Percentiles rank a stretch among this genome's conserved stretches.
Evolutionary conservation across 306 rosid genomes (phyloP).

Genomic region (Medicago ruthenica): DNA sequence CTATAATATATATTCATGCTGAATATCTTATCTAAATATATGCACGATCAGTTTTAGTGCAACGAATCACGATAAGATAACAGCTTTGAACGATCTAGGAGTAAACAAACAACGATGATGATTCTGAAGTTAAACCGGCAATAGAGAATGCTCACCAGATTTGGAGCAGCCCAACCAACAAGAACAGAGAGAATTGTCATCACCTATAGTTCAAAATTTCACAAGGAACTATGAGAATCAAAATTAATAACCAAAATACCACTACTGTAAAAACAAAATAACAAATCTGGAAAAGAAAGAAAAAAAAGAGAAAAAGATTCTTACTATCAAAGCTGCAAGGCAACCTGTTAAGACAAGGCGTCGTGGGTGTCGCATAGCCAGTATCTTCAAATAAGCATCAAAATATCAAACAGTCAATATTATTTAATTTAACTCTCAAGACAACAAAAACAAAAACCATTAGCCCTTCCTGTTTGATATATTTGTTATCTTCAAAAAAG

Average conservation of each 20-base stretch:
- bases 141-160: constrained; percentile 61
- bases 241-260: neutral
- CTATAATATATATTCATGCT: neutral
- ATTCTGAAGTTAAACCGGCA: constrained; percentile 18
- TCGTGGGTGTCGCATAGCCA: constrained; percentile 96
- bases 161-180: constrained; percentile 98
- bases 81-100: neutral
- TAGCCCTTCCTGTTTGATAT: neutral
- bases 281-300: neutral
- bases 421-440: constrained; percentile 20
- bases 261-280: neutral
- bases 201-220: constrained; percentile 59
- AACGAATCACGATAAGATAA: neutral
- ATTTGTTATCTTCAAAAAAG: too few species aligned
- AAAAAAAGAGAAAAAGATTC: constrained; percentile 29
- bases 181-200: constrained; percentile 94
- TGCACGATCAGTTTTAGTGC: neutral
- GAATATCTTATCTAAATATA: constrained; percentile 18
- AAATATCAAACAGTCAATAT: constrained; percentile 33
- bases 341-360: constrained; percentile 87
- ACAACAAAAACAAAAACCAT: neutral
- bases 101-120: constrained; percentile 16
- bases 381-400: constrained; percentile 62
- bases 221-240: constrained; percentile 24
- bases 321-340: constrained; percentile 82